Evolutionary conservation across 176 grass and related monocot species (phyloP).

Genomic region (Secale cereale): DNA sequence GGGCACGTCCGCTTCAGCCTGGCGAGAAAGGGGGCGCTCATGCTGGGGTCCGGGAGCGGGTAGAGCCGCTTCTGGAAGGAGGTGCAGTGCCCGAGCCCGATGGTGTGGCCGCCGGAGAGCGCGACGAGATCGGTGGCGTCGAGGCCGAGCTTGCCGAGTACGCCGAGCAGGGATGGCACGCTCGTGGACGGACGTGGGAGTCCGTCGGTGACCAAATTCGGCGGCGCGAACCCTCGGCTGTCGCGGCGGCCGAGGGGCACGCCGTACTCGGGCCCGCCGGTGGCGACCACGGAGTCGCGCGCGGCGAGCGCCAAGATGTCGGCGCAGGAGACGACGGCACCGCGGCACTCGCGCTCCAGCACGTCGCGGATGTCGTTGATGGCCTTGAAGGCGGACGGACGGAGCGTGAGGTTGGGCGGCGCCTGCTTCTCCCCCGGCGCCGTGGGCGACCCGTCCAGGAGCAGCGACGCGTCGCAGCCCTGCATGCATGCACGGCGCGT

Average conservation of each 20-base stretch:
- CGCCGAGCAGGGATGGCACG: conserved; percentile 12
- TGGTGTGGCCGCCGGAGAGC: conserved; percentile 68
- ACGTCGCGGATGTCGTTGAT: conserved; percentile 54
- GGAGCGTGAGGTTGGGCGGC: conserved; percentile 59
- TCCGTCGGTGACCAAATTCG: no score
- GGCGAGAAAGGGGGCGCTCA: conserved; percentile 26
- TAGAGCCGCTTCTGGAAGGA: conserved; percentile 56
- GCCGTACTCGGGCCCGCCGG: background rate
- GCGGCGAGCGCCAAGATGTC: conserved; percentile 32
- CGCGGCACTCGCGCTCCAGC: conserved; percentile 27
- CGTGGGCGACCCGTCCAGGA: conserved; percentile 32
- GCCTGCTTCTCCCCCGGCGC: conserved; percentile 48
- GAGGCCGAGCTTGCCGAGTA: conserved; percentile 33
- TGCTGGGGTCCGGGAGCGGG: conserved; percentile 32
- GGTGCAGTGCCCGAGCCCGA: conserved; percentile 44
- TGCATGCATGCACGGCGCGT: background rate
- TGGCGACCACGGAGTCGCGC: conserved; percentile 23
- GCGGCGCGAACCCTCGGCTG: conserved; percentile 17
- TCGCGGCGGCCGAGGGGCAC: conserved; percentile 24
- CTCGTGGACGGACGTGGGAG: conserved; percentile 4
- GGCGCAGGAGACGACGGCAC: conserved; percentile 50
- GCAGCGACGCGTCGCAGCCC: conserved; percentile 73
- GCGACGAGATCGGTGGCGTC: conserved; percentile 56
- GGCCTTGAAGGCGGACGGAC: conserved; percentile 51
- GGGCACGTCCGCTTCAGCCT: conserved; percentile 51